phyloP scores from a whole-genome alignment of 371 early-diverging fungal species.

The Apophysomyces elegans region DNA sequence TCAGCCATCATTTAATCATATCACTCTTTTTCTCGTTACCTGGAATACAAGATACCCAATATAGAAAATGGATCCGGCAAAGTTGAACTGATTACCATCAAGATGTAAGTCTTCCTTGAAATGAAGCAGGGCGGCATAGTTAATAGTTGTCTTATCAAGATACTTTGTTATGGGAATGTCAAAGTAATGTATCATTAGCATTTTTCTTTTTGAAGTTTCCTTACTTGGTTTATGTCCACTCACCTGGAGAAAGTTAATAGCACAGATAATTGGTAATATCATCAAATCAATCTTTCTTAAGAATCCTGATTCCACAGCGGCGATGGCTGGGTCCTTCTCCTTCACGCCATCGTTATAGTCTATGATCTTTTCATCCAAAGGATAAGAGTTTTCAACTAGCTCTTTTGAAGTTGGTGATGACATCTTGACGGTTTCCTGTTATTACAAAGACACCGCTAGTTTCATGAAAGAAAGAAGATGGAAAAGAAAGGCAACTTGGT shows the following conservation, averaged over 20 bases:
- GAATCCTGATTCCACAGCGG: slow-evolving; percentile 31
- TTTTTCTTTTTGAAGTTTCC: neutral
- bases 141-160: slow-evolving; percentile 48
- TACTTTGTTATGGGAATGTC: slow-evolving; percentile 22
- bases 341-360: neutral
- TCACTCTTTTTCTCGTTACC: slow-evolving; percentile 18
- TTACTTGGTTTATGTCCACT: neutral
- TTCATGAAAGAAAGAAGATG: neutral
- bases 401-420: neutral
- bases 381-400: neutral
- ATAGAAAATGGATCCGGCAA: slow-evolving; percentile 43
- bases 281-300: slow-evolving; percentile 41
- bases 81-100: slow-evolving; percentile 33
- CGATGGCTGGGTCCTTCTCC: slow-evolving; percentile 6
- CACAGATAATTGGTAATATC: slow-evolving; percentile 47
- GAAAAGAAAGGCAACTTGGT: too few species aligned
- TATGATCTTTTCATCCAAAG: neutral
- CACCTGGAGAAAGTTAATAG: slow-evolving; percentile 46
- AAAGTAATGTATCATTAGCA: neutral
- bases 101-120: slow-evolving; percentile 36
- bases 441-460: too few species aligned
- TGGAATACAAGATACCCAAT: slow-evolving; percentile 43
- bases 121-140: slow-evolving; percentile 35
- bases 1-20: too few species aligned
- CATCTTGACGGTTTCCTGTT: neutral